Conservation (phyloP, 169 alveolate genomes). For the Plasmodium cynomolgi region DNA sequence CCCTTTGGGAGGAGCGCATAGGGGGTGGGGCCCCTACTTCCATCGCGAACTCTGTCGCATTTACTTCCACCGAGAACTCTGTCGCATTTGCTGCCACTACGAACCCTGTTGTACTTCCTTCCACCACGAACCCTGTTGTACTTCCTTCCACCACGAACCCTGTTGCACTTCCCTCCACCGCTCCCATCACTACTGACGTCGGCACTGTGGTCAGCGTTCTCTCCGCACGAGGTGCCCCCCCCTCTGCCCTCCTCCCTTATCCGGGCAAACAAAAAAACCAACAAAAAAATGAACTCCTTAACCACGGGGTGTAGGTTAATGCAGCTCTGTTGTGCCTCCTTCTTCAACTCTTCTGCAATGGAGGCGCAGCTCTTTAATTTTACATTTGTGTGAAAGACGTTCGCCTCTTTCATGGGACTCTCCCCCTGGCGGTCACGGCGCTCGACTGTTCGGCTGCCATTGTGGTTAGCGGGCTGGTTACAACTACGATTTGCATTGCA, state of each 20-base stretch:
- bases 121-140: neutral
- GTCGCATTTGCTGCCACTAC: neutral
- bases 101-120: neutral
- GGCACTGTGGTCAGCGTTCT: neutral
- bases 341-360: constrained; percentile 21
- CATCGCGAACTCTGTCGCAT: neutral
- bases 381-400: neutral
- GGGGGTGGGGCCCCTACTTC: neutral
- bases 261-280: constrained; percentile 22
- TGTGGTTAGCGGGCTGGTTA: neutral
- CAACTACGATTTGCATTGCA: neutral
- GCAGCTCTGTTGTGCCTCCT: neutral
- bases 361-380: neutral
- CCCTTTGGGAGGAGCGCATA: neutral
- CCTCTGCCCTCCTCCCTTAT: constrained; percentile 10
- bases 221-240: too few relatives aligned
- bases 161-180: neutral
- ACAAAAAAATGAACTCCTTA: constrained; percentile 35
- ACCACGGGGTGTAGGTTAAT: constrained; percentile 31
- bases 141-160: neutral
- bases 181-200: neutral
- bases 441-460: neutral
- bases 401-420: neutral
- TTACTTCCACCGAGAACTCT: neutral
- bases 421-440: neutral